Base-by-base conservation (phyloP, 163 green algal species). In the Picocystis sp. region DNA sequence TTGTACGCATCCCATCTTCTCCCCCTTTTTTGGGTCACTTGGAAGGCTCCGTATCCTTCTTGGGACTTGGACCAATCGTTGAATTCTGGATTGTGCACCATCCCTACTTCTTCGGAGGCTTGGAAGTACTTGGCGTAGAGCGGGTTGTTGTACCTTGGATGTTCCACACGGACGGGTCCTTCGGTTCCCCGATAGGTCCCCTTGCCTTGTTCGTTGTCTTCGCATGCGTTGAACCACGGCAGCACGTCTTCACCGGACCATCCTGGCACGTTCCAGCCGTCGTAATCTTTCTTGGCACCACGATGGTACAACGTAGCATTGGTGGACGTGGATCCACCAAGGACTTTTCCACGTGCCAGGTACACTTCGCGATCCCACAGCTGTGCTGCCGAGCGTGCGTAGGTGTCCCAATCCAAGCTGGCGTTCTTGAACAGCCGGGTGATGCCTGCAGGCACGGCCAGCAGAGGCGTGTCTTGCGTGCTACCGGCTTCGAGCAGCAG, bases 271-370 rank as follows among this genome's bases (percentile, higher is more conserved):
- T 63, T 70, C 84, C 84, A 94, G 11, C 12, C 50, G 62, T 93
- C 82, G 43, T 93, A 94, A 70, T 94, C 84, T 0, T 58, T 54
- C 0, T 75, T 43, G 0, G 60, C 62, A 12, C 84, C 84, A 3
- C 84, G 73, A 58, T 82, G 64, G 73, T 94, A 94, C 47, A 93
- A 67, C 3, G 80, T 92, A 43, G 81, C 83, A 52, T 94, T 94
- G 46, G 83, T 92, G 58, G 67, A 75, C 6, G 71, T 83, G 50
- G 72, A 86, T 53, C 84, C 84, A 2, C 84, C 84, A 43, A 94
- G 68, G 22, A 87, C 54, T 52, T 78, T 79, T 21, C 84, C 84
- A 22, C 84, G 73, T 0, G 83, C 75, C 21, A 86, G 60, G 59
- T 87, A 92, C 23, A 90, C 74, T 67, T 85, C 75, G 6, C 80